Evolutionary conservation across 2,329 filamentous ascomycete genomes (phyloP), one percentile per base, ranked within the genome.

Genomic region (Emergomyces pasteurianus): DNA sequence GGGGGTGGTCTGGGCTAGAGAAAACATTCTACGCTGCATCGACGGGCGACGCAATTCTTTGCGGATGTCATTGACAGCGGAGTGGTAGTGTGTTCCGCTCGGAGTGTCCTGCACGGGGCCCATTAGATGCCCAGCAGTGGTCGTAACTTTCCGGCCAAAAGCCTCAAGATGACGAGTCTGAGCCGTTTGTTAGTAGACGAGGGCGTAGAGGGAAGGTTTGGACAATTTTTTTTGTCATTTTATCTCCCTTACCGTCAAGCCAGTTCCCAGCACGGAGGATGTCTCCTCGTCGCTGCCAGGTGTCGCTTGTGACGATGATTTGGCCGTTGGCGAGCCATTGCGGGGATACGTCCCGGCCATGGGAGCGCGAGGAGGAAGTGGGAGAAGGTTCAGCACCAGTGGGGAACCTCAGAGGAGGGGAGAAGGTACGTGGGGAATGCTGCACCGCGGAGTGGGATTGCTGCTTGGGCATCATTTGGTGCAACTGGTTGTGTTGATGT

Each of bases 131-230:
- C 86, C 89, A 61, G 94, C 94, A 23, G 94, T 97, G 34, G 90
- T 90, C 36, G 92, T 94, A 64, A 97, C 91, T 77, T 96, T 99
- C 71, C 92, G 86, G 67, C 91, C 86, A 75, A 99, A 96, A 60
- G 90, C 89, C 77, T 96, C 92, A 68, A 97, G 79, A 65, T 94
- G 89, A 69, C 90, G 88, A 60, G 90, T 86, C 91, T 96, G 67
- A 21, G 12, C 42, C 26, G 26, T 43, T 61, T 61, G 46, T 63
- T 36, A 64, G 53, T 43, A 64, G 58, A 34, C 34, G 56, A 38
- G 38, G 49, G 56, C 46, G 42, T 56, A 42, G 56, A 55, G 55
- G 49, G 59, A 58, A 63, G 56, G 61, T 1, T 12, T 36, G 9
- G 21, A 56, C 12, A 52, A 31, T 1, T 46, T 21, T 16, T 31